These are phyloP conservation scores for Myrica gale DNA, from an alignment of 306 rosid genomes.

Conservation along the genomic window DNA sequence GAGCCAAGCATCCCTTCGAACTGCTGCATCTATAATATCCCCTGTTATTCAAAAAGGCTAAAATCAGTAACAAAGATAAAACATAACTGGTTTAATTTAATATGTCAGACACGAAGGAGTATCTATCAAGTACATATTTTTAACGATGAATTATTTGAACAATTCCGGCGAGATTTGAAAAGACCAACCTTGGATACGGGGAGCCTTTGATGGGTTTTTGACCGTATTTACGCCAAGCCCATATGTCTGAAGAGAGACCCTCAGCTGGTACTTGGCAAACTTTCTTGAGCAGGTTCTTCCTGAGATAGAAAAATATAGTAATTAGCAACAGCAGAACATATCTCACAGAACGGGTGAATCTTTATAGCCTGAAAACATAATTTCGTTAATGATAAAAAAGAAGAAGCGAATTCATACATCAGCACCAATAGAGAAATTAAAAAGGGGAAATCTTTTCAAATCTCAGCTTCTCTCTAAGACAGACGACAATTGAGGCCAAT, in stretches of 20 bases:
- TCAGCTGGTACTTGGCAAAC: constrained; percentile 90
- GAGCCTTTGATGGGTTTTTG: constrained; percentile 98
- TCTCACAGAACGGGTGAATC: constrained; percentile 10
- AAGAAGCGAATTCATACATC: neutral
- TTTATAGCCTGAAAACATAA: too few relatives aligned
- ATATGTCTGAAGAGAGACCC: constrained; percentile 77
- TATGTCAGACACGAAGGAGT: neutral
- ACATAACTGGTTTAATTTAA: neutral
- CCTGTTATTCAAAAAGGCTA: constrained; percentile 43
- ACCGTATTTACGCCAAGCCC: constrained; percentile 99
- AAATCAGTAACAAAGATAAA: neutral
- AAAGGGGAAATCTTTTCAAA: constrained; percentile 7
- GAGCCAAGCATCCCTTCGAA: constrained; percentile 94
- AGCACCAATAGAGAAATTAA: neutral
- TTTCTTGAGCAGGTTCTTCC: constrained; percentile 89
- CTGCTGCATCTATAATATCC: constrained; percentile 97
- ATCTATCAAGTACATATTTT: neutral
- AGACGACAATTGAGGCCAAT: constrained; percentile 1
- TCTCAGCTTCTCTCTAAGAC: neutral
- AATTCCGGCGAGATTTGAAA: neutral
- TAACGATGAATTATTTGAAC: neutral
- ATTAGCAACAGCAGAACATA: constrained; percentile 3
- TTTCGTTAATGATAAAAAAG: too few relatives aligned
- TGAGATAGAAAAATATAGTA: constrained; percentile 27
- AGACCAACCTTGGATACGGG: constrained; percentile 83